Evolutionary conservation across 305 asterid species (phyloP), one percentile per base, ranked within the genome.

Genomic region (Fraxinus angustifolia): DNA sequence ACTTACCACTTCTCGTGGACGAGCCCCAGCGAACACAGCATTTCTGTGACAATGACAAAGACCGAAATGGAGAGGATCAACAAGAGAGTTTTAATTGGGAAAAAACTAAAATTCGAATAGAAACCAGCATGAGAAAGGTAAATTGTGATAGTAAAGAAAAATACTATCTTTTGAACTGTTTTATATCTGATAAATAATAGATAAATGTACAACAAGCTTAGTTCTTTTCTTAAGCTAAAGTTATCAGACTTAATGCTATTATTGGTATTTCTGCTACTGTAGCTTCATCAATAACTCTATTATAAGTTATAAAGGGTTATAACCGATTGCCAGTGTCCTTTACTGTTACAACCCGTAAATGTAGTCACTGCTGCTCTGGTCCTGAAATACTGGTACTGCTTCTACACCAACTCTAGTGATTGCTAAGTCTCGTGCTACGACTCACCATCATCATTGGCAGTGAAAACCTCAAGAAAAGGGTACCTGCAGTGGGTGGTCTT

Each of bases 1-100:
- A 88, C 90, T 84, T 81, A 93, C 99, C 97, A 88, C 8, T 88
- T 93, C 99, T 80, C 99, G 86, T 50, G 97, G 97, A 38, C 93
- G 97, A 84, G 97, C 97, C 83, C 91, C 93, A 35, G 95, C 97
- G 84, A 95, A 91, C 74, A 91, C 87, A 73, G 91, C 84, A 83
- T 90, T 91, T 89, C 98, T 94, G 88, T 56, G 80, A 85, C 74
- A 85, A 84, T 83, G 80, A 82, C 74, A 82, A 16, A 67, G 45
- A 75, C 67, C 74, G 78, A 83, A 79, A 17, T 53, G 26, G 16
- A 79, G 65, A 73, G 58, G 82, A 70, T 74, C 72, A 82, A 86
- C 75, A 81, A 45, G 30, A 16, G 78, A 53, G 78, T 14, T 75
- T 60, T 31, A 53, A 48, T 5, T 68, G 74, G 74, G 35, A 67